Percentiles rank a stretch among this genome's conserved stretches.
These are phyloP conservation scores for Pelargonium myrrhifolium DNA, from an alignment of 441 rosid species.

Conservation along the genomic window DNA sequence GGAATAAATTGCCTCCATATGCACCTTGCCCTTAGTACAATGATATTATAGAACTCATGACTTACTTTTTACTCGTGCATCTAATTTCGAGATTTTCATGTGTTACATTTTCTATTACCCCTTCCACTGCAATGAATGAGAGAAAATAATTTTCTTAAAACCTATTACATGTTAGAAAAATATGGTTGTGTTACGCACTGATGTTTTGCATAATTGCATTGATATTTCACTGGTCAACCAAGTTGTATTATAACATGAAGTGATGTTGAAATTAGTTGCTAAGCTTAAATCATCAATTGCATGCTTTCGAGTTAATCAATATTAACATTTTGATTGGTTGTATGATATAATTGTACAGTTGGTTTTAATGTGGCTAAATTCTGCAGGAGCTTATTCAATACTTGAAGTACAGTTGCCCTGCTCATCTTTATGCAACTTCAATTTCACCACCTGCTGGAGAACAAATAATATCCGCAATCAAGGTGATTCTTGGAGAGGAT, in stretches of 20 bases:
- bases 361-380: conserved; percentile 4
- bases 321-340: not conserved
- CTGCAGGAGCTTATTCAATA: conserved; percentile 64
- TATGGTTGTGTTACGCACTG: not conserved
- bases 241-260: not conserved
- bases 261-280: not conserved
- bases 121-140: not conserved
- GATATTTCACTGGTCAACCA: not conserved
- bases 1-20: not conserved
- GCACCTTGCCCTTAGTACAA: not conserved
- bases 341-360: not conserved
- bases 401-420: conserved; percentile 63
- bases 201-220: not conserved
- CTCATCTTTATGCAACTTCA: conserved; percentile 83
- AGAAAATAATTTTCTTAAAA: not conserved
- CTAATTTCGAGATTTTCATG: not conserved
- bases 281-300: not conserved
- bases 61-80: not conserved
- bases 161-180: not conserved
- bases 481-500: conserved; percentile 76
- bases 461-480: conserved; percentile 70
- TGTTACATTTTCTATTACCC: not conserved
- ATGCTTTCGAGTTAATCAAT: not conserved
- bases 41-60: not conserved
- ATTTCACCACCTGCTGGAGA: conserved; percentile 83